Evolutionary conservation across 73 alveolate genomes (phyloP), one percentile per base, ranked within the genome.

Genomic region (Paramecium pentaurelia): DNA sequence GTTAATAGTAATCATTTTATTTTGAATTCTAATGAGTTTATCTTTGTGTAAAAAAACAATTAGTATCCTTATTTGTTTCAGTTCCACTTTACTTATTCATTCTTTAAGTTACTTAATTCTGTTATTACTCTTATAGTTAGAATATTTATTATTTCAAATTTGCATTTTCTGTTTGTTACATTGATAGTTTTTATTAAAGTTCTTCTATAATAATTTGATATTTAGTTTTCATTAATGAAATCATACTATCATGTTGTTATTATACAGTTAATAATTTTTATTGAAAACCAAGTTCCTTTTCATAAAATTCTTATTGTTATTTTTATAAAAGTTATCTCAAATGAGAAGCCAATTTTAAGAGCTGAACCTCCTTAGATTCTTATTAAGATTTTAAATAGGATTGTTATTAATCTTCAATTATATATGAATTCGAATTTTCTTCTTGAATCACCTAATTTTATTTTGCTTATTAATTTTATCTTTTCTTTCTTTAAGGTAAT

Each of bases 201-300:
- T 80, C 91, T 27, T 80, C 71, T 32, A 80, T 80, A 2, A 80
- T 80, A 3, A 45, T 27, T 80, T 80, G 42, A 49, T 80, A 80
- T 80, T 80, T 80, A 8, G 91, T 44, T 49, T 80, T 80, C 44
- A 27, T 80, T 42, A 80, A 27, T 64, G 47, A 28, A 18, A 80
- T 42, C 91, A 80, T 80, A 20, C 75, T 47, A 4, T 80, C 91
- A 42, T 80, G 58, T 20, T 40, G n/a, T 80, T 80, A 20, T 80
- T 80, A 36, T 2, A 49, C 47, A 38, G 25, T 20, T 49, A 80
- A 47, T 25, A 80, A 12, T 44, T 80, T 80, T 47, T 80, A 45
- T n/a, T 80, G 58, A 47, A 80, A 80, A 8, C 58, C 44, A 38
- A 80, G 45, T 49, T 80, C 91, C 27, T 80, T 80, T 44, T 47